Base-by-base conservation (phyloP, 2,329 filamentous ascomycete genomes). In the Xylaria sp. region DNA sequence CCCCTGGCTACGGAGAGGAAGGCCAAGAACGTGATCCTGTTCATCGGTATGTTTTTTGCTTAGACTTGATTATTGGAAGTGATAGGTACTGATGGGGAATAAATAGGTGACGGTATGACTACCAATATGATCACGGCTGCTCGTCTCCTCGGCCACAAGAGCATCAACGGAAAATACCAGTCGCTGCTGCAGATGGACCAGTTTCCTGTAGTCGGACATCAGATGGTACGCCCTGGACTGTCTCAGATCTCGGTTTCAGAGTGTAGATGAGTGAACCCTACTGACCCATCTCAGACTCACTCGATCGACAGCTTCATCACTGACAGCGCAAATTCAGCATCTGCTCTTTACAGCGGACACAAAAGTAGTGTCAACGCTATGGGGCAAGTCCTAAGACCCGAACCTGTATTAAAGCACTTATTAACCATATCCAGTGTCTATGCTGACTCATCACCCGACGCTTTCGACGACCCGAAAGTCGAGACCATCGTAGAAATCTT, bases 241-340 rank as follows among this genome's bases (percentile, higher is more conserved):
- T 17, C n/a, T 17, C 2, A 48, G 4, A 19, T 20, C 8, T 7
- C 4, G n/a, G n/a, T n/a, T n/a, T n/a, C n/a, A n/a, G n/a, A n/a
- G n/a, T n/a, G n/a, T n/a, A n/a, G n/a, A n/a, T n/a, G n/a, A n/a
- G n/a, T n/a, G n/a, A n/a, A n/a, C n/a, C n/a, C n/a, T 50, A 13
- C 51, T 62, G 9, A 62, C 18, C 21, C 8, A 8, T 13, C 6
- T 20, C 44, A 75, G 81, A 92, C 90, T 9, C 90, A 93, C 73
- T 92, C 89, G 1, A 84, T 94, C 67, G 90, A 93, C 74, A 86
- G 80, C 45, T 93, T 90, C 78, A 93, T 94, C 69, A 94, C 90
- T 37, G 90, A 94, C 71, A 91, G 87, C 56, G 91, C 91, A 73
- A 94, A 94, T 75, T 91, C 88, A 4, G 90, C 90, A 3, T 90